phyloP scores from a whole-genome alignment of 768 basidiomycete genomes.

The Lactarius indigo region DNA sequence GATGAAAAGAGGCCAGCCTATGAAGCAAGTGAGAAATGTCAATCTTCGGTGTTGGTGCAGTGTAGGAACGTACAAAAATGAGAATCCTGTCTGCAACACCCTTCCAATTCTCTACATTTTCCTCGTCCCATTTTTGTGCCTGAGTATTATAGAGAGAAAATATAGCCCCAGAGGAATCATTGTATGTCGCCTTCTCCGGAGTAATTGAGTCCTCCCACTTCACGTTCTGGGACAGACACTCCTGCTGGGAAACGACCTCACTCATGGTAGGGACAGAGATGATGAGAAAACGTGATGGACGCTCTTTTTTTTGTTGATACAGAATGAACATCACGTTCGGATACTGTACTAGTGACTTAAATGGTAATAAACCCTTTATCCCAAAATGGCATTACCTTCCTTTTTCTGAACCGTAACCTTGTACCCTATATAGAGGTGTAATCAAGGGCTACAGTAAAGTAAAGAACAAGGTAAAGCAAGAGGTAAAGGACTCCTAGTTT shows the following conservation, averaged over 20 bases:
- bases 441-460: no score
- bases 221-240: neutral
- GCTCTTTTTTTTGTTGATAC: no score
- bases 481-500: no score
- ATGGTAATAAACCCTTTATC: constrained; percentile 41
- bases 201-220: neutral
- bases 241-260: neutral
- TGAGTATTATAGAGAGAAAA: neutral
- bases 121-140: neutral
- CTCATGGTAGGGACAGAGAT: neutral
- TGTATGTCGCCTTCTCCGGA: neutral
- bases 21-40: neutral
- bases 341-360: no score
- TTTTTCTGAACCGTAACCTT: no score
- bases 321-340: no score
- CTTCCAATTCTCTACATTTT: constrained; percentile 9
- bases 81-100: constrained; percentile 14
- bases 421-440: no score
- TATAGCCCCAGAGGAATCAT: neutral
- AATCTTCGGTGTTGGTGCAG: neutral
- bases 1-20: constrained; percentile 15
- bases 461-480: no score
- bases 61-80: constrained; percentile 1
- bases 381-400: no score
- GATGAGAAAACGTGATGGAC: no score